These are phyloP conservation scores for Lactarius vividus DNA, from an alignment of 768 basidiomycete genomes.

Conservation along the genomic window DNA sequence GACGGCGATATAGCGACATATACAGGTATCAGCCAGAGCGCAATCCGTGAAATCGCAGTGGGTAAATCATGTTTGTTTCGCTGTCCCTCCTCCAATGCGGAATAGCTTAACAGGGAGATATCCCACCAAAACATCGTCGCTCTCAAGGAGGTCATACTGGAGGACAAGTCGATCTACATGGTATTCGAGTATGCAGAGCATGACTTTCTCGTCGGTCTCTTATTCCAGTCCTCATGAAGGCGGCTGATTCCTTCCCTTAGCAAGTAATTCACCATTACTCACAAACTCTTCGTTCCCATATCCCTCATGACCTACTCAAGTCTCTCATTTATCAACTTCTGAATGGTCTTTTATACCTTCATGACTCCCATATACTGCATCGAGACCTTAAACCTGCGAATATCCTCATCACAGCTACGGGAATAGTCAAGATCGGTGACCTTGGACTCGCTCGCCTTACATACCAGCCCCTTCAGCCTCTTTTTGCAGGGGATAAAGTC, in stretches of 20 bases:
- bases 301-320: conserved; percentile 80
- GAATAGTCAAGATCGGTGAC: conserved; percentile 98
- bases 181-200: conserved; percentile 99
- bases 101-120: conserved; percentile 84
- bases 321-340: conserved; percentile 92
- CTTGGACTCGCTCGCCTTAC: conserved; percentile 90
- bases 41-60: conserved; percentile 94
- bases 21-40: conserved; percentile 97
- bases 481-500: conserved; percentile 95
- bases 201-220: conserved; percentile 79
- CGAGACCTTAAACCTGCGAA: conserved; percentile 99
- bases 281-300: conserved; percentile 76
- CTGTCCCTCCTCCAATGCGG: conserved; percentile 24
- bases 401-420: conserved; percentile 87
- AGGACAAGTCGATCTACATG: conserved; percentile 99
- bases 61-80: conserved; percentile 34
- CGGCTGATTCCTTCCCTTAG: conserved; percentile 39
- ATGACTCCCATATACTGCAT: conserved; percentile 92
- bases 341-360: conserved; percentile 92
- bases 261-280: conserved; percentile 99
- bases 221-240: neutral
- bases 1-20: conserved; percentile 95
- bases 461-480: conserved; percentile 85
- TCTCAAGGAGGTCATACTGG: conserved; percentile 90
- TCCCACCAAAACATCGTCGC: conserved; percentile 89